A percentile compares a stretch with the other conserved stretches of the same genome.
Evolutionary conservation across 441 rosid species (phyloP).

Genomic region (Syzygium malaccense): DNA sequence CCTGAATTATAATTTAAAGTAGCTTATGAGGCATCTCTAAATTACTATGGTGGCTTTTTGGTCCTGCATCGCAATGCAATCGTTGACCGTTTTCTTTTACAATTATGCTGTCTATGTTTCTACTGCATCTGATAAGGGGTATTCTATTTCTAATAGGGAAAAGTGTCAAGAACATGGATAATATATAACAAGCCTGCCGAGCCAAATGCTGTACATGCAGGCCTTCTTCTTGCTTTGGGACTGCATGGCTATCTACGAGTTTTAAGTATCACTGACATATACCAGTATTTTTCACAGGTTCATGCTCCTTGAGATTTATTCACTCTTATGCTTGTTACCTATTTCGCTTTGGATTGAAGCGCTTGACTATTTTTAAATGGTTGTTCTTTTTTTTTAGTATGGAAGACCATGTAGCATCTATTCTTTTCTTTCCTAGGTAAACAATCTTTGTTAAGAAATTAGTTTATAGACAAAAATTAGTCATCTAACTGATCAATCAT

Average conservation of each 20-base stretch:
- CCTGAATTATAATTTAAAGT: not conserved
- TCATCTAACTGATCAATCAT: not conserved
- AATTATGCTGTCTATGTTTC: not conserved
- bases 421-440: not conserved
- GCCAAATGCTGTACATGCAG: constrained; percentile 87
- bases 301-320: constrained; percentile 4
- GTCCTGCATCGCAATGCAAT: not conserved
- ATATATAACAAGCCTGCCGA: constrained; percentile 87
- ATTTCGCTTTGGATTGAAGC: not conserved
- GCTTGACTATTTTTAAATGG: not conserved
- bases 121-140: not conserved
- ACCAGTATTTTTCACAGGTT: constrained; percentile 86
- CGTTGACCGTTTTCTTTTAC: not conserved
- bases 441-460: not conserved
- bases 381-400: not conserved
- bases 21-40: not conserved
- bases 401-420: not conserved
- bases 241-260: constrained; percentile 91
- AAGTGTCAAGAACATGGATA: constrained; percentile 97
- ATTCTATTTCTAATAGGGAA: constrained; percentile 52
- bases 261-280: constrained; percentile 73
- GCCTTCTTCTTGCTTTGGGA: constrained; percentile 94
- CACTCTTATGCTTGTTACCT: constrained; percentile 5
- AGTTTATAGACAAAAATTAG: not conserved
- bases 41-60: not conserved